Evolutionary conservation across 2,329 filamentous ascomycete species (phyloP), one percentile per base, ranked within the genome.

Genomic region (Fusarium keratoplasticum): DNA sequence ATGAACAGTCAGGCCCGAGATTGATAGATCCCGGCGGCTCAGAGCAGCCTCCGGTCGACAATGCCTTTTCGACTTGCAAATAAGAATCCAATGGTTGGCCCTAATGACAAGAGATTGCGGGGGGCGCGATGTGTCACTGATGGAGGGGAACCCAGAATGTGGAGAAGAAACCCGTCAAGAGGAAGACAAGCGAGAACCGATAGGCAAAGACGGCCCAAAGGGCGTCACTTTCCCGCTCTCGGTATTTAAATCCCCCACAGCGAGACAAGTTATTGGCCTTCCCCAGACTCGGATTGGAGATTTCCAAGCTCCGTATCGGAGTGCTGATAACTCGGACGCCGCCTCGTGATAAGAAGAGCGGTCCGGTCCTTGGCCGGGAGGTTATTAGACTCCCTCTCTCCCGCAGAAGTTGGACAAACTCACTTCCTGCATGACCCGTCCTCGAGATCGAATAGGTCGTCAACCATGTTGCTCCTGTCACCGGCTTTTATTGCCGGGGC

Each of bases 401-500:
- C 42, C 44, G 16, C 38, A 52, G 22, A 66, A 42, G 18, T 58
- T 42, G 33, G 25, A 31, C 25, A 14, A 22, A 44, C 42, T n/a
- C 31, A 20, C 31, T 38, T 50, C 13, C 14, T 64, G 5, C 29
- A 63, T n/a, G 18, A n/a, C 57, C 16, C 7, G 44, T 50, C 25
- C 25, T 13, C 18, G 36, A 58, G 8, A 8, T 25, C 25, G 22
- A n/a, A 4, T 18, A 38, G 40, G 20, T 10, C 25, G 13, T n/a
- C 47, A 52, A 38, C 18, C 36, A 81, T 82, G 77, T 50, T 80
- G 14, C 63, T 82, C 13, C 67, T 78, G 20, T 82, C 80, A 10
- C 79, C 82, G 35, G 42, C 73, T 18, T 75, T 78, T 67, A 57
- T 81, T 10, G 67, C 69, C 18, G 77, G 72, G 18, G 70, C 58